Evolutionary conservation across 2,329 filamentous ascomycete species (phyloP).

Genomic region (Uncinocarpus reesii): DNA sequence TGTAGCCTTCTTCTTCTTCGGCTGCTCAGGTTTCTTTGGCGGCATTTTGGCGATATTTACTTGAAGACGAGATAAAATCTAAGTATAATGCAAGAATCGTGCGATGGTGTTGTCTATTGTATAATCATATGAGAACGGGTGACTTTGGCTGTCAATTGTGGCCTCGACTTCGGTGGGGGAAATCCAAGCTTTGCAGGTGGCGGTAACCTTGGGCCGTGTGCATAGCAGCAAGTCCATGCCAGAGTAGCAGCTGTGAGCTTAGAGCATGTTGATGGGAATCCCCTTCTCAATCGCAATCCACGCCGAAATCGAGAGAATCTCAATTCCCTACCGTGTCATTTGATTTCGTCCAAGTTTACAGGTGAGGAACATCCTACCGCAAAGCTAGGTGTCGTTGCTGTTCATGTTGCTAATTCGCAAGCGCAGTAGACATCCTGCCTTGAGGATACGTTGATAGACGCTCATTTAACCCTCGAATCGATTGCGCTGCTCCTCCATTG

Average conservation of each 20-base stretch:
- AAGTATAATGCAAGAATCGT: neutral
- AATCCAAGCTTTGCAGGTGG: slow-evolving; percentile 1
- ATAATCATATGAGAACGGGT: neutral
- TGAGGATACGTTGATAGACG: too few relatives aligned
- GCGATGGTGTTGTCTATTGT: neutral
- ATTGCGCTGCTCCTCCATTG: slow-evolving; percentile 16
- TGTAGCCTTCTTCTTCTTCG: slow-evolving; percentile 41
- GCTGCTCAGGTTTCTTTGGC: slow-evolving; percentile 35
- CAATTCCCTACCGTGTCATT: too few relatives aligned
- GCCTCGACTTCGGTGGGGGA: slow-evolving; percentile 1
- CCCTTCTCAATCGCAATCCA: too few relatives aligned
- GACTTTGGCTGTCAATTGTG: neutral
- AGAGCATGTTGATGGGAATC: neutral
- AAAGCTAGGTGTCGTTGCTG: too few relatives aligned
- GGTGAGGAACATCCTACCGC: too few relatives aligned
- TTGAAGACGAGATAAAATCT: neutral
- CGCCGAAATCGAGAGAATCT: too few relatives aligned
- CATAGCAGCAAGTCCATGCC: neutral
- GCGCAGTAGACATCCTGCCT: too few relatives aligned
- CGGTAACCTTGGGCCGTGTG: slow-evolving; percentile 6
- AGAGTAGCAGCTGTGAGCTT: neutral
- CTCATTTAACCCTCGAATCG: too few relatives aligned
- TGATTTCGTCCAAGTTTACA: too few relatives aligned
- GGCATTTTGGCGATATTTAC: slow-evolving; percentile 34
- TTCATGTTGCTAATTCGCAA: too few relatives aligned